A percentile compares a stretch with the other conserved stretches of the same genome.
phyloP scores from a whole-genome alignment of 495 filamentous ascomycete genomes.

The Usnea hakonensis region DNA sequence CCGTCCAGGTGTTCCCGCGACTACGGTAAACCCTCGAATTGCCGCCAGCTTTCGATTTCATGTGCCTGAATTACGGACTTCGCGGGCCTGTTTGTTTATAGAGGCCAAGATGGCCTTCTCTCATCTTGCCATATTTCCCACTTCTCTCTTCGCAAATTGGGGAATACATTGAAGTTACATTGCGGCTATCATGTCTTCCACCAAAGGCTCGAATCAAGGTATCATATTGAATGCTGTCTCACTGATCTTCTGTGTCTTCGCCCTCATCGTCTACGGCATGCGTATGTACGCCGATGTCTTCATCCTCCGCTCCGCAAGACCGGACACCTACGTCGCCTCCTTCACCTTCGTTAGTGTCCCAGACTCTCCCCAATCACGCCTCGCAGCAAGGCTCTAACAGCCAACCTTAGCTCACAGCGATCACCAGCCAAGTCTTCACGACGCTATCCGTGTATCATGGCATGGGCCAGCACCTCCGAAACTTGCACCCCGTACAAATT shows the following conservation, averaged over 20 bases:
- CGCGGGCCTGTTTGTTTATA: no score
- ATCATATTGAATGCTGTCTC: not conserved
- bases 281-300: not conserved
- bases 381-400: not conserved
- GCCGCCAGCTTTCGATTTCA: no score
- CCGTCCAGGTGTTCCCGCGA: no score
- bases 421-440: not conserved
- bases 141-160: no score
- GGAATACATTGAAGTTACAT: no score
- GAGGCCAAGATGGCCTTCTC: no score
- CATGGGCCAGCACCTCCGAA: not conserved
- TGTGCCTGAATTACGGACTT: no score
- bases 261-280: not conserved
- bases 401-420: not conserved
- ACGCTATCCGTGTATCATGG: not conserved
- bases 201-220: not conserved
- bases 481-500: not conserved
- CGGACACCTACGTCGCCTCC: not conserved
- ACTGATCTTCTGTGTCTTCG: not conserved
- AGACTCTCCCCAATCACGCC: not conserved
- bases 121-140: no score
- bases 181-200: not conserved
- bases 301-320: not conserved
- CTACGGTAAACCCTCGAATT: no score
- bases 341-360: not conserved